Evolutionary conservation across 495 filamentous ascomycete species (phyloP), one percentile per base, ranked within the genome.

Genomic region (Amorphotheca resinae): DNA sequence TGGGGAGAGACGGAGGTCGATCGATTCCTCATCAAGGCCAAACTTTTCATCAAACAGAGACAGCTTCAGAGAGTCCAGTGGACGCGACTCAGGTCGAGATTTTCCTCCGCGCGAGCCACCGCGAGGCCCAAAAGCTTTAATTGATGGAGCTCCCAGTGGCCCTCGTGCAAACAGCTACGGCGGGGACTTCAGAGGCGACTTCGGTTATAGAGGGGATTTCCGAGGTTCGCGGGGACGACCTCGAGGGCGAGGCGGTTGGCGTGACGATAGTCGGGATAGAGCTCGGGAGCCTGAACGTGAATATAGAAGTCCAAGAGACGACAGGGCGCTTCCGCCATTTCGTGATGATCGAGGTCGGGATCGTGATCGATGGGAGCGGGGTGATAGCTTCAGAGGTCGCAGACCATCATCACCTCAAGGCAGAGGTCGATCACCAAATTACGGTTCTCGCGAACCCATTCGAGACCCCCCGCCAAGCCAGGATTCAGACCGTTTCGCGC

Each of bases 91-190:
- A 22, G 38, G 40, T 17, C 22, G 53, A 52, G 57, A 62, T 30
- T 52, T 52, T 20, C 46, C 50, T 21, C 39, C 57, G 6, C 56
- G 73, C 38, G 73, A 76, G 38, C 79, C 82, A 0, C 83, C 83
- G 1, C 67, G 80, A 26, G 83, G 76, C 2, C 83, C 83, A 0
- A 82, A 81, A 55, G 82, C 77, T 6, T 33, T 48, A 28, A 64
- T 16, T 20, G 18, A 80, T 16, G 80, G 84, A 50, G 60, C 75
- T 2, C 73, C 79, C 22, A 71, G 74, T 51, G 77, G 78, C 4
- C 68, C 70, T 6, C 59, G 72, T 14, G 68, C 67, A 22, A 64
- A 64, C 8, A 43, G 21, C 22, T 51, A 45, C 37, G 11, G 8
- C 12, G 15, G 40, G 8, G 54, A 57, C 33, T 51, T 41, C 44